phyloP scores from a whole-genome alignment of 768 basidiomycete species.

The Leccinum pellstonianum region DNA sequence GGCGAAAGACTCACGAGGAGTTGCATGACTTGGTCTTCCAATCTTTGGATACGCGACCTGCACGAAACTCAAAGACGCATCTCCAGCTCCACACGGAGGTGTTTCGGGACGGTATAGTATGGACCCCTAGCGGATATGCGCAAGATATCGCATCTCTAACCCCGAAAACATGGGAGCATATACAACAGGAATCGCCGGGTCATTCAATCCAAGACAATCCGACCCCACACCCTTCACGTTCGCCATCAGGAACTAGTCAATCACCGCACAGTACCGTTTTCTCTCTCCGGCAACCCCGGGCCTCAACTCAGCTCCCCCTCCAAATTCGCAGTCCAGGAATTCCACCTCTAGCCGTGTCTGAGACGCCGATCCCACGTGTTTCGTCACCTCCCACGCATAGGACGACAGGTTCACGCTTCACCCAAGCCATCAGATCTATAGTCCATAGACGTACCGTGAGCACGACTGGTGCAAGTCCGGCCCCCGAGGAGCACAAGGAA shows the following conservation, averaged over 20 bases:
- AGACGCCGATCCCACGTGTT: slow-evolving; percentile 16
- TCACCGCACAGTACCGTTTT: slow-evolving; percentile 4
- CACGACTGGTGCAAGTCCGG: not conserved
- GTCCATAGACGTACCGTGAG: slow-evolving; percentile 17
- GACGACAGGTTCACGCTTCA: slow-evolving; percentile 19
- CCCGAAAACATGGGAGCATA: not conserved
- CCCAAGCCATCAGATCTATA: slow-evolving; percentile 27
- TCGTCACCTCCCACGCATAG: slow-evolving; percentile 16
- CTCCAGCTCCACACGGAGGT: slow-evolving; percentile 34
- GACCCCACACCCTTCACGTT: slow-evolving; percentile 5
- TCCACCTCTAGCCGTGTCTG: slow-evolving; percentile 20
- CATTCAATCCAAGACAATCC: not conserved
- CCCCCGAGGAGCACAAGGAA: slow-evolving; percentile 11
- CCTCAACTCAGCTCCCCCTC: slow-evolving; percentile 10
- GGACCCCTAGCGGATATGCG: slow-evolving; percentile 30
- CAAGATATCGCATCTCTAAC: slow-evolving; percentile 16
- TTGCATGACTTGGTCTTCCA: slow-evolving; percentile 15
- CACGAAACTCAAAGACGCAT: slow-evolving; percentile 32
- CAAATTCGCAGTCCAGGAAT: slow-evolving; percentile 20
- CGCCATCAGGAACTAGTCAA: slow-evolving; percentile 19
- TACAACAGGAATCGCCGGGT: slow-evolving; percentile 1
- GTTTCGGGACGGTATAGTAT: slow-evolving; percentile 29
- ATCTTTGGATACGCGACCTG: slow-evolving; percentile 10
- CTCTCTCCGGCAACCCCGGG: slow-evolving; percentile 6
- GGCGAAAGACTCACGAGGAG: slow-evolving; percentile 25